These are phyloP conservation scores for Ascochyta rabiei DNA, from an alignment of 2,329 filamentous ascomycete species.

Conservation along the genomic window DNA sequence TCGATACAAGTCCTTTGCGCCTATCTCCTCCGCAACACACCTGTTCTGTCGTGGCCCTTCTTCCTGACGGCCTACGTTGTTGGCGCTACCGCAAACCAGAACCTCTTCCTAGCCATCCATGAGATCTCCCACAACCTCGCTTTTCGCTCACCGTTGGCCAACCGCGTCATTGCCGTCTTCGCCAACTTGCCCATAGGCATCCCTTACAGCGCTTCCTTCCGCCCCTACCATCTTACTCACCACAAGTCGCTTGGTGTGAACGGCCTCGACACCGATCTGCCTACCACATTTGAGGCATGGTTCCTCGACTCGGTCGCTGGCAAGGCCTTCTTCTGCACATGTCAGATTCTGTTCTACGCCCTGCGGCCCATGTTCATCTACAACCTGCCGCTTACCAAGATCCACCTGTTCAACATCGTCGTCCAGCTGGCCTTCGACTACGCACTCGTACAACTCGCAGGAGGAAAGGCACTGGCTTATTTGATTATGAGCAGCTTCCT, in stretches of 20 bases:
- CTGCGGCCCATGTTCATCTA: conserved; percentile 95
- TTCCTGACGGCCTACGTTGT: conserved; percentile 87
- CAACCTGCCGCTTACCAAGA: conserved; percentile 81
- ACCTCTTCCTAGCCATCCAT: conserved; percentile 97
- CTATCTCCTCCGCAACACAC: conserved; percentile 74
- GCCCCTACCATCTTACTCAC: conserved; percentile 97
- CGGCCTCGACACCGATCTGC: conserved; percentile 93
- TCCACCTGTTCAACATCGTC: conserved; percentile 82
- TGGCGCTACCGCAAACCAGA: conserved; percentile 96
- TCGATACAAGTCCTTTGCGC: conserved; percentile 79
- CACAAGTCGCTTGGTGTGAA: conserved; percentile 98
- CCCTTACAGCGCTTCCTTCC: conserved; percentile 94
- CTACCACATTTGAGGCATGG: conserved; percentile 86
- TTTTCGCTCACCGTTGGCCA: conserved; percentile 79
- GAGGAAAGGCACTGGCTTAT: conserved; percentile 74
- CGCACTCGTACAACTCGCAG: conserved; percentile 65
- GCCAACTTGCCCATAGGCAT: conserved; percentile 96
- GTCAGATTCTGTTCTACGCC: conserved; percentile 99
- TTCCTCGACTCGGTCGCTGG: conserved; percentile 94
- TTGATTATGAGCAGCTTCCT: conserved; percentile 89
- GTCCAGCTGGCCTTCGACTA: conserved; percentile 81
- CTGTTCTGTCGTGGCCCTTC: conserved; percentile 84
- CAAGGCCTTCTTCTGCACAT: conserved; percentile 98
- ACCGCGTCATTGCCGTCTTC: conserved; percentile 86
- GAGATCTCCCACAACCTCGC: conserved; percentile 98